Conservation (phyloP, 2,329 filamentous ascomycete species). For the Dothidotthia symphoricarpi region DNA sequence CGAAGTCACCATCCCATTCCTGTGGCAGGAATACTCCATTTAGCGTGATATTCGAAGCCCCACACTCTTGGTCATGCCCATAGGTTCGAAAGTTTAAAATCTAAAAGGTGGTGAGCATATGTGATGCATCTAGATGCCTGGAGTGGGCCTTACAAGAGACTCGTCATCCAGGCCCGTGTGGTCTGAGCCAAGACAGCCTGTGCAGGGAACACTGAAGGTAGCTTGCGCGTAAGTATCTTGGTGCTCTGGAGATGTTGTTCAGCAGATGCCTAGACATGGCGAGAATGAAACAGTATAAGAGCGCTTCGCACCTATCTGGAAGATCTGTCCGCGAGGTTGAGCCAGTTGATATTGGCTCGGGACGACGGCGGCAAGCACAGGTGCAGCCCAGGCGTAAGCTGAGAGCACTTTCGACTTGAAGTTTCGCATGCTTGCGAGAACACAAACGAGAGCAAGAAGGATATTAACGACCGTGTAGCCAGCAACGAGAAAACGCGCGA, state of each 20-base stretch:
- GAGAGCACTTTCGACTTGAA: slow-evolving; percentile 35
- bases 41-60: slow-evolving; percentile 44
- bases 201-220: slow-evolving; percentile 45
- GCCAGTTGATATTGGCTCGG: slow-evolving; percentile 15
- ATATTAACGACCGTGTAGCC: slow-evolving; percentile 10
- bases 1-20: slow-evolving; percentile 40
- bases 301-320: slow-evolving; percentile 32
- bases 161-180: slow-evolving; percentile 43
- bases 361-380: slow-evolving; percentile 32
- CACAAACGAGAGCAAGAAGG: slow-evolving; percentile 7
- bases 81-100: slow-evolving; percentile 45
- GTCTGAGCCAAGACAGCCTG: slow-evolving; percentile 43
- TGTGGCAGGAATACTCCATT: slow-evolving; percentile 43
- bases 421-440: slow-evolving; percentile 27
- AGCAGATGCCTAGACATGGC: slow-evolving; percentile 37
- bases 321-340: slow-evolving; percentile 19
- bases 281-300: slow-evolving; percentile 23
- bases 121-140: slow-evolving; percentile 31
- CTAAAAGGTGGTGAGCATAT: slow-evolving; percentile 35
- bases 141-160: slow-evolving; percentile 41
- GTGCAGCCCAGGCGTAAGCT: slow-evolving; percentile 28
- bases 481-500: slow-evolving; percentile 7
- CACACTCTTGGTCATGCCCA: slow-evolving; percentile 39
- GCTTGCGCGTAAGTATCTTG: slow-evolving; percentile 41
- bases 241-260: slow-evolving; percentile 26